Base-by-base conservation (phyloP, 2,329 filamentous ascomycete species). In the Alternaria consortialis region DNA sequence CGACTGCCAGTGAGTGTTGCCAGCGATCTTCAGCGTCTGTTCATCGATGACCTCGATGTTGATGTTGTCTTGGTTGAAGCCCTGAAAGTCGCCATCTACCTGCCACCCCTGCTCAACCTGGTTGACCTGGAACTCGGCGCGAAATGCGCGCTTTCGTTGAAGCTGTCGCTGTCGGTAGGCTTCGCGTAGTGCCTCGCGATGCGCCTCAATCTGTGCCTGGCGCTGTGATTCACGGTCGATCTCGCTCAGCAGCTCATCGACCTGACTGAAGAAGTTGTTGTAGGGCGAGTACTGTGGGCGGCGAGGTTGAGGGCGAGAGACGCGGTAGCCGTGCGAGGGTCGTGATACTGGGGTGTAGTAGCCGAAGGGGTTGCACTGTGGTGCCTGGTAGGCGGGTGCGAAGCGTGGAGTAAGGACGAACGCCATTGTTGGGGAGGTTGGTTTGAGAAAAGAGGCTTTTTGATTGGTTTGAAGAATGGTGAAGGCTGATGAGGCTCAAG, bases 11-110 rank as follows among this genome's bases (percentile, higher is more conserved):
- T 72, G 61, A 5, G 73, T 77, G 63, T 75, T 75, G 23, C 75
- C 76, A 7, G 67, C 53, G 15, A 77, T 67, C 55, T 68, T 77
- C 55, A 78, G 53, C 3, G 74, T 78, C 53, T 75, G 65, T 39
- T 74, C 76, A 23, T 77, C 76, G 3, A 69, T 73, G 15, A 77
- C 64, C 48, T 77, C 74, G 51, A 78, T 76, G 44, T 55, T 70
- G 54, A 78, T 72, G 56, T 78, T 73, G n/a, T 77, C 67, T 60
- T 76, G 74, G 20, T 70, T 64, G 58, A 78, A 77, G 3, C 74
- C 74, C 2, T 70, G 70, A 9, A 77, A 58, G 23, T 77, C 73
- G 36, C 72, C 76, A 31, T 76, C 63, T 15, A 78, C 64, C 53
- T 74, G 66, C 61, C 74, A 78, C 40, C 72, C 74, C 50, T 74